phyloP scores from a whole-genome alignment of 345 rosid species.

The Clarkia xantiana region DNA sequence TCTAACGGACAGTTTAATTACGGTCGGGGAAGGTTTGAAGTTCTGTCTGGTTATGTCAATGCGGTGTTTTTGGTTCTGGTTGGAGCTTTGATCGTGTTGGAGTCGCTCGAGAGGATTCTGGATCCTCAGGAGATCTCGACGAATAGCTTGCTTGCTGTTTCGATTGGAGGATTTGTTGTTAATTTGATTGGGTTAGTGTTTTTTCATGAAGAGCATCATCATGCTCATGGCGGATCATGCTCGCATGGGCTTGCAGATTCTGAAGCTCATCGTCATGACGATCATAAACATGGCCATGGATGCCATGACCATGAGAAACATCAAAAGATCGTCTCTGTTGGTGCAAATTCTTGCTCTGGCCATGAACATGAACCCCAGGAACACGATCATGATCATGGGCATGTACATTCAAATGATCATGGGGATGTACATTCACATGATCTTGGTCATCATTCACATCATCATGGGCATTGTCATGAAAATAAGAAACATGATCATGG shows the following conservation, averaged over 20 bases:
- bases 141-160: slow-evolving; percentile 63
- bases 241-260: slow-evolving; percentile 49
- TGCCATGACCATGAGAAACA: slow-evolving; percentile 20
- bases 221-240: slow-evolving; percentile 93
- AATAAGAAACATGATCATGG: slow-evolving; percentile 12
- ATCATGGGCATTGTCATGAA: too few relatives aligned
- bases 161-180: slow-evolving; percentile 82
- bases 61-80: slow-evolving; percentile 85
- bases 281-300: slow-evolving; percentile 14
- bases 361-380: slow-evolving; percentile 12
- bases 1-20: slow-evolving; percentile 82
- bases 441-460: slow-evolving; percentile 6
- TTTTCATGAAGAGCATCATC: slow-evolving; percentile 98
- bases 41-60: slow-evolving; percentile 83
- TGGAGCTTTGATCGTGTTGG: slow-evolving; percentile 81
- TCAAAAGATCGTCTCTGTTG: slow-evolving; percentile 21
- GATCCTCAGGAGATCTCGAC: slow-evolving; percentile 96
- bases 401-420: slow-evolving; percentile 10
- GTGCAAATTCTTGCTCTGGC: slow-evolving; percentile 18
- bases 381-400: slow-evolving; percentile 14
- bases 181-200: slow-evolving; percentile 77
- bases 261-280: slow-evolving; percentile 22
- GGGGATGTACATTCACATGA: too few relatives aligned
- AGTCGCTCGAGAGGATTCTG: slow-evolving; percentile 88
- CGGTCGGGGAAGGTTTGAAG: slow-evolving; percentile 97